phyloP scores from a whole-genome alignment of 2,329 filamentous ascomycete species.

The Acarospora socialis region DNA sequence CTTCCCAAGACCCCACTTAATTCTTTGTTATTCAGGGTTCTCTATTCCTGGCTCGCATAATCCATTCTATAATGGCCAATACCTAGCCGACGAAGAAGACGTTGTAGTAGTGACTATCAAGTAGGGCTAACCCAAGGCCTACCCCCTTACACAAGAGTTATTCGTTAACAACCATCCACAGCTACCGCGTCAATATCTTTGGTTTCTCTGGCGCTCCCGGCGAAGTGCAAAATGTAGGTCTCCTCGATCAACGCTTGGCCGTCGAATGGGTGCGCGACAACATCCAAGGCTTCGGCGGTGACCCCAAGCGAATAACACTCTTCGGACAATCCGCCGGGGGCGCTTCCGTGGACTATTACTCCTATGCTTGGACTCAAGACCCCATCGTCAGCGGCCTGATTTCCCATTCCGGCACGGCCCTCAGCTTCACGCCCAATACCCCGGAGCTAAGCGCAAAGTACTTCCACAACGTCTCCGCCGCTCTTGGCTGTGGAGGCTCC shows the following conservation, averaged over 20 bases:
- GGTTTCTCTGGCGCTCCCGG: not conserved
- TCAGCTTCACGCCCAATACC: slow-evolving; percentile 22
- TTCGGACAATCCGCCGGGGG: slow-evolving; percentile 10
- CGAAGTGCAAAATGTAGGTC: slow-evolving; percentile 2
- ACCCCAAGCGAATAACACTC: slow-evolving; percentile 8
- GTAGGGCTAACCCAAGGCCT: too few species aligned
- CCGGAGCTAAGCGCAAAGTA: slow-evolving; percentile 7
- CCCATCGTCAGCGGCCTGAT: slow-evolving; percentile 13
- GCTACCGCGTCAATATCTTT: slow-evolving; percentile 1
- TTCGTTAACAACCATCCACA: too few species aligned
- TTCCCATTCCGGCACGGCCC: slow-evolving; percentile 12
- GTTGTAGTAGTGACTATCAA: slow-evolving; percentile 1
- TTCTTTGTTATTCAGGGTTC: too few species aligned
- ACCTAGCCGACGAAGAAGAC: not conserved
- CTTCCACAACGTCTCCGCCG: slow-evolving; percentile 7
- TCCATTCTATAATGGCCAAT: not conserved
- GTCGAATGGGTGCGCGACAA: slow-evolving; percentile 12
- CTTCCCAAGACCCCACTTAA: too few species aligned
- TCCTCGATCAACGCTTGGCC: slow-evolving; percentile 10
- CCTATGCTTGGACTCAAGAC: slow-evolving; percentile 7
- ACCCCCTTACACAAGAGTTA: too few species aligned
- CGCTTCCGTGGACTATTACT: slow-evolving; percentile 5
- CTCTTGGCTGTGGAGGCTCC: slow-evolving; percentile 9
- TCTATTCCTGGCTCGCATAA: not conserved
- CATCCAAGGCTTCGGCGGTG: slow-evolving; percentile 11